Evolutionary conservation across 352 stramenopile genomes (phyloP).

Genomic region (Pythium folliculosum): DNA sequence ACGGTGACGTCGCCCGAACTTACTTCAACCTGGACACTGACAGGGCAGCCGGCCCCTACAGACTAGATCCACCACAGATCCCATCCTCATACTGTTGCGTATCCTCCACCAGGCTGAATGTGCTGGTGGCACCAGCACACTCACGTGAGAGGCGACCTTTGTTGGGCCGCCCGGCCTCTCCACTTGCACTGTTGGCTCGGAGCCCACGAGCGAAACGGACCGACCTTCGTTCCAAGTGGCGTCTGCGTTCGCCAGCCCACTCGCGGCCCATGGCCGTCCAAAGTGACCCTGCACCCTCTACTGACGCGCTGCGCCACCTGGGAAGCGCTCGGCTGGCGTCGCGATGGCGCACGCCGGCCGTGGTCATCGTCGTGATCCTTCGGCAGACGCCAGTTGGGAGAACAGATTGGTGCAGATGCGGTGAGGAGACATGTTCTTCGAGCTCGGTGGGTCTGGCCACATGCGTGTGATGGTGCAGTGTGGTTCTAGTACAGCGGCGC

Average conservation of each 20-base stretch:
- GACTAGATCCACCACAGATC: too few relatives aligned
- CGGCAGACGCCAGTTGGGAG: neutral
- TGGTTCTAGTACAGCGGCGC: neutral
- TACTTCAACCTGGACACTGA: neutral
- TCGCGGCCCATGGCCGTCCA: neutral
- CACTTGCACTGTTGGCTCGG: too few relatives aligned
- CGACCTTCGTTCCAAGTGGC: neutral
- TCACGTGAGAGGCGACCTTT: too few relatives aligned
- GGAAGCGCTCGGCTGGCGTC: neutral
- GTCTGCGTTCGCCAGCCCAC: neutral
- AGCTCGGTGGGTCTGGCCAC: neutral
- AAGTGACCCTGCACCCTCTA: neutral
- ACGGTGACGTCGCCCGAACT: neutral
- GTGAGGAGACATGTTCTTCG: neutral
- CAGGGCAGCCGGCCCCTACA: neutral
- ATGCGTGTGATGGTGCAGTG: neutral
- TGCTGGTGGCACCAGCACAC: too few relatives aligned
- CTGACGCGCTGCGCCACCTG: conserved; percentile 2
- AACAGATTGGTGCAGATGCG: neutral
- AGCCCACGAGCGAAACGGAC: neutral
- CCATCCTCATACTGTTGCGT: too few relatives aligned
- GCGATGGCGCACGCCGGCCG: neutral
- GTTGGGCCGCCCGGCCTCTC: neutral
- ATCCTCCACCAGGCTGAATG: too few relatives aligned
- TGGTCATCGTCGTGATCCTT: neutral